phyloP scores from a whole-genome alignment of 208 protist species.

The Acanthamoeba culbertsoni region DNA sequence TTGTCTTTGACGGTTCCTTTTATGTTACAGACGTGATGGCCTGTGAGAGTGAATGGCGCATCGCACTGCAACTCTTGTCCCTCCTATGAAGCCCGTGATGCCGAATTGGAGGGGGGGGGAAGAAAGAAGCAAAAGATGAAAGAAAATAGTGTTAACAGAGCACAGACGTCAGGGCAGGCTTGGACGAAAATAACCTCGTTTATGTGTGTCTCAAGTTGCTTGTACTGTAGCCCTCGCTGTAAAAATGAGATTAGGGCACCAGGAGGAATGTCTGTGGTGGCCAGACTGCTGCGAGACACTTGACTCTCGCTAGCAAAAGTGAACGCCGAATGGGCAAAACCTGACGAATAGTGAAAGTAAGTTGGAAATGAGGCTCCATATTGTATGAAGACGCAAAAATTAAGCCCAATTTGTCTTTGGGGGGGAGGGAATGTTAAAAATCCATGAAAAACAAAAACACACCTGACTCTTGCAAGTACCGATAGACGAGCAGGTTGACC shows the following conservation, averaged over 20 bases:
- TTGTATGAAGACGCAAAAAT: too few relatives aligned
- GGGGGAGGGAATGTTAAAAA: too few relatives aligned
- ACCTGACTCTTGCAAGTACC: conserved; percentile 90
- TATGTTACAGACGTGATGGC: conserved; percentile 66
- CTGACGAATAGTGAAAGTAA: conserved; percentile 61
- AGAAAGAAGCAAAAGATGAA: too few relatives aligned
- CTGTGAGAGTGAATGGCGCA: conserved; percentile 65
- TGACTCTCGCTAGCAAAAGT: conserved; percentile 87
- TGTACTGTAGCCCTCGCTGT: conserved; percentile 90
- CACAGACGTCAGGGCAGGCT: too few relatives aligned
- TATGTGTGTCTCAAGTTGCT: conserved; percentile 86
- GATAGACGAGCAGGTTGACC: conserved; percentile 90
- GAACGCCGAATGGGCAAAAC: conserved; percentile 89
- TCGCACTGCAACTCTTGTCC: conserved; percentile 72
- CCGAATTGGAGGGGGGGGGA: too few relatives aligned
- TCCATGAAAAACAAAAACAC: conserved; percentile 23
- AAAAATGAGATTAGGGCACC: conserved; percentile 89
- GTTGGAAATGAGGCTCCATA: neutral
- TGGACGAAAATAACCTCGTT: conserved; percentile 69
- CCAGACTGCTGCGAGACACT: conserved; percentile 82
- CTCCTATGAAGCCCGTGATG: conserved; percentile 63
- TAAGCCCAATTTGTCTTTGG: neutral
- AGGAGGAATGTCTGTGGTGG: conserved; percentile 78
- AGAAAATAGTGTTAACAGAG: too few relatives aligned
- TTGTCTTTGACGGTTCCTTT: neutral